phyloP scores from a whole-genome alignment of 2,329 filamentous ascomycete species.

The Fonsecaea pugnacius region DNA sequence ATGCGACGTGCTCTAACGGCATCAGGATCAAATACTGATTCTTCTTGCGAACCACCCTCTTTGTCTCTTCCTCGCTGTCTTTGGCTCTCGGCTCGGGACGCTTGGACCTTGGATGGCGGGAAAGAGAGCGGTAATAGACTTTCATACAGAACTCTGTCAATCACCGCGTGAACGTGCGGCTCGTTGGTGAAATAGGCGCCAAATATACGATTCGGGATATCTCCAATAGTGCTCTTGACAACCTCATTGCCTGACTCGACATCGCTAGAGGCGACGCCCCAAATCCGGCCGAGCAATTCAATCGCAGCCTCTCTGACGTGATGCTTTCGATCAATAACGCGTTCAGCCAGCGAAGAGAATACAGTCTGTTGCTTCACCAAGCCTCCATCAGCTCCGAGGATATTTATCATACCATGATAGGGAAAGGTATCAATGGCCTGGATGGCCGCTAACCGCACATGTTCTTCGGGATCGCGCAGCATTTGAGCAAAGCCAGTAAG shows the following conservation, averaged over 20 bases:
- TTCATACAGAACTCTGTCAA: conserved; percentile 85
- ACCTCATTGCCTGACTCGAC: conserved; percentile 80
- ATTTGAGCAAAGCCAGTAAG: conserved; percentile 77
- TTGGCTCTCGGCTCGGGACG: conserved; percentile 49
- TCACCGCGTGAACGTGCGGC: conserved; percentile 77
- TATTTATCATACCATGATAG: conserved; percentile 78
- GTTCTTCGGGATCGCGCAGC: conserved; percentile 86
- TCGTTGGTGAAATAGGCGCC: conserved; percentile 91
- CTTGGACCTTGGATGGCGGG: conserved; percentile 68
- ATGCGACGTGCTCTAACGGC: conserved; percentile 83
- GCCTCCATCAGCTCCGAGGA: conserved; percentile 76
- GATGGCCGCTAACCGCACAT: conserved; percentile 86
- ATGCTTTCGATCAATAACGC: conserved; percentile 83
- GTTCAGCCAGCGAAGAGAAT: conserved; percentile 79
- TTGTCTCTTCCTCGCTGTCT: conserved; percentile 56
- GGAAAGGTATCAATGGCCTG: conserved; percentile 80
- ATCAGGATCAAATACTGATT: conserved; percentile 49
- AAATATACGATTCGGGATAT: conserved; percentile 82
- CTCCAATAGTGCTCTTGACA: conserved; percentile 73
- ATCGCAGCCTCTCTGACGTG: conserved; percentile 85
- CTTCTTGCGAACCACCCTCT: conserved; percentile 45
- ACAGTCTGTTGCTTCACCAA: conserved; percentile 77
- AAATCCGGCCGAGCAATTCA: conserved; percentile 80
- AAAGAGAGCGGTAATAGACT: conserved; percentile 87
- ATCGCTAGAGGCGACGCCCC: conserved; percentile 90